A percentile compares a stretch with the other conserved stretches of the same genome.
These are phyloP conservation scores for Auriscalpium vulgare DNA, from an alignment of 768 basidiomycete species.

Conservation along the genomic window DNA sequence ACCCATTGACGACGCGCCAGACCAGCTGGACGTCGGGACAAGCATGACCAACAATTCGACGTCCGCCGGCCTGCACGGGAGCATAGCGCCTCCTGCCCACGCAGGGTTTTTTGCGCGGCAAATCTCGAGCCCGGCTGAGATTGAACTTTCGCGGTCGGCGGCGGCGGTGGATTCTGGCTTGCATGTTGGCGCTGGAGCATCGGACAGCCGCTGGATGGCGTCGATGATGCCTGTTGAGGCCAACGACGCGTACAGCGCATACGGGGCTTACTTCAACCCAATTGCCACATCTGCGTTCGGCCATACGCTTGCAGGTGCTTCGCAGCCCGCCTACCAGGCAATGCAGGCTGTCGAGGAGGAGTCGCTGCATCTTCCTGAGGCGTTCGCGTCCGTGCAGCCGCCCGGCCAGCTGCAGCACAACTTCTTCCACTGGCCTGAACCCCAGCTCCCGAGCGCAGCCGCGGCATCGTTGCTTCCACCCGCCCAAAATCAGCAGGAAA, in stretches of 20 bases:
- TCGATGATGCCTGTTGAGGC: not conserved
- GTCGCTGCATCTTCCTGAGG: not conserved
- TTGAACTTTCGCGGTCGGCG: not conserved
- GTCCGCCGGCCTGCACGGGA: not conserved
- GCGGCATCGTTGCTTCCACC: not conserved
- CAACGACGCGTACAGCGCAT: not conserved
- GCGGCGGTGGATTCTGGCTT: not conserved
- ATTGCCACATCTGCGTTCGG: not conserved
- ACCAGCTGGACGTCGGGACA: not conserved
- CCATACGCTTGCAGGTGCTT: not conserved
- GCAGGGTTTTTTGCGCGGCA: not conserved
- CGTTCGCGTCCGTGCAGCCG: not conserved
- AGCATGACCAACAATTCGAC: not conserved
- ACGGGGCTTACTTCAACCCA: not conserved
- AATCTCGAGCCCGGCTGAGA: not conserved
- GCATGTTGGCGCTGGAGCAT: not conserved
- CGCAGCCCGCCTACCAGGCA: not conserved
- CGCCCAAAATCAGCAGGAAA: not conserved
- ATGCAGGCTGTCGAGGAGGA: not conserved
- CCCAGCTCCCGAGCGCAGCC: not conserved
- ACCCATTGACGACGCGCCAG: not conserved
- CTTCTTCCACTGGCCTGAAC: not conserved
- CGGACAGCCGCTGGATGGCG: not conserved
- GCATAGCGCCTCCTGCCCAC: not conserved
- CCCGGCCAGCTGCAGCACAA: not conserved